Conservation (phyloP, 192 early-diverging fungal genomes). For the Neocallimastix lanati region DNA sequence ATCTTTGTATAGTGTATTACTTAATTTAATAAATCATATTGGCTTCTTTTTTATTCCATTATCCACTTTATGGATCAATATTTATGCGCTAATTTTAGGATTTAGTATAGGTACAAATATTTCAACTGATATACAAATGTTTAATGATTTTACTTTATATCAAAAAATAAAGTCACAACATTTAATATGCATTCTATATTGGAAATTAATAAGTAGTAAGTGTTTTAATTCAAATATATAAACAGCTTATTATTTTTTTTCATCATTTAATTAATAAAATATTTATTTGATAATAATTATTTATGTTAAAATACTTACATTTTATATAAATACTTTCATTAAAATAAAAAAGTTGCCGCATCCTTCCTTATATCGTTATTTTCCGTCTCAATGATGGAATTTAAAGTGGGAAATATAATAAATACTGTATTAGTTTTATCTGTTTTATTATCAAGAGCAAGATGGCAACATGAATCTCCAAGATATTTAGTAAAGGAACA, state of each 20-base stretch:
- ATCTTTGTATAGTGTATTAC: not conserved
- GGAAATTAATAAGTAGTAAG: not conserved
- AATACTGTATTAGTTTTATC: not conserved
- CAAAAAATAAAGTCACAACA: not conserved
- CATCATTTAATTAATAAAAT: no score
- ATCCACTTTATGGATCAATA: not conserved
- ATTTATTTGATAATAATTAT: no score
- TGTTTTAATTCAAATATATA: no score
- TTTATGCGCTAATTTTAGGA: not conserved
- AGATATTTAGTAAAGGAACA: not conserved
- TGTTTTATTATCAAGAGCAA: not conserved
- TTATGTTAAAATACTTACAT: no score
- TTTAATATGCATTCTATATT: not conserved
- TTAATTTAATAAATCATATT: not conserved
- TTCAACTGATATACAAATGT: not conserved
- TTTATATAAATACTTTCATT: no score
- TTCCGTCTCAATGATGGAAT: not conserved
- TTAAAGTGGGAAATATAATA: not conserved
- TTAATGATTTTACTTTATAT: not conserved
- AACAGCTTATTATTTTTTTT: no score
- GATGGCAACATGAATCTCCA: not conserved
- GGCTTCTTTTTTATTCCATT: not conserved
- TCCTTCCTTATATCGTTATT: not conserved
- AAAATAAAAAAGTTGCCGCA: not conserved
- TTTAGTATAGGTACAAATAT: not conserved